phyloP scores from a whole-genome alignment of 2,329 filamentous ascomycete genomes.

The Meredithiella fracta region DNA sequence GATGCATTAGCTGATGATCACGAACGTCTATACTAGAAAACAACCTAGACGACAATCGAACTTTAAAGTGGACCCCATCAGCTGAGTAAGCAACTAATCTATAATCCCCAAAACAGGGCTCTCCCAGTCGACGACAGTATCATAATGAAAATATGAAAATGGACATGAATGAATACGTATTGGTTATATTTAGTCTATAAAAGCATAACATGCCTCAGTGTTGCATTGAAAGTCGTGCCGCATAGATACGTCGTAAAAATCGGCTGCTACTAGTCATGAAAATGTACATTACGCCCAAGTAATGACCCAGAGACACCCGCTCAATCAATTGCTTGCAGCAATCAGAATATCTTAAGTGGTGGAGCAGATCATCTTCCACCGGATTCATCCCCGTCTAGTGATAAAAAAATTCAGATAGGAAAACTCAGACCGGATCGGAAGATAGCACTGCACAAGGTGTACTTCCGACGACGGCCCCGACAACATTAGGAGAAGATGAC shows the following conservation, averaged over 20 bases:
- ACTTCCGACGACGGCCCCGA: background rate
- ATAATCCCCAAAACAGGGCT: too few species aligned
- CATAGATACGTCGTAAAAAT: background rate
- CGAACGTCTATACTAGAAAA: background rate
- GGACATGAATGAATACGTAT: background rate
- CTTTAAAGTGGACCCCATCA: background rate
- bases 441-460: background rate
- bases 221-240: constrained; percentile 1
- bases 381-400: background rate
- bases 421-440: background rate
- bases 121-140: background rate
- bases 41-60: background rate
- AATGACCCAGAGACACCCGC: background rate
- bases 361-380: background rate
- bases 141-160: background rate
- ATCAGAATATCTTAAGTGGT: background rate
- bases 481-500: background rate
- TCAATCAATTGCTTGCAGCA: background rate
- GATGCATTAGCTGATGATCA: background rate
- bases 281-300: background rate
- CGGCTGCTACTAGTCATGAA: background rate
- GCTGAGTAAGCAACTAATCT: background rate
- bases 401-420: background rate
- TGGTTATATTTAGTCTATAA: constrained; percentile 5
- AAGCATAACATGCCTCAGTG: constrained; percentile 1